Percentiles rank a stretch among this genome's conserved stretches.
Evolutionary conservation across 2,329 filamentous ascomycete species (phyloP).

Genomic region (Blastomyces gilchristii): DNA sequence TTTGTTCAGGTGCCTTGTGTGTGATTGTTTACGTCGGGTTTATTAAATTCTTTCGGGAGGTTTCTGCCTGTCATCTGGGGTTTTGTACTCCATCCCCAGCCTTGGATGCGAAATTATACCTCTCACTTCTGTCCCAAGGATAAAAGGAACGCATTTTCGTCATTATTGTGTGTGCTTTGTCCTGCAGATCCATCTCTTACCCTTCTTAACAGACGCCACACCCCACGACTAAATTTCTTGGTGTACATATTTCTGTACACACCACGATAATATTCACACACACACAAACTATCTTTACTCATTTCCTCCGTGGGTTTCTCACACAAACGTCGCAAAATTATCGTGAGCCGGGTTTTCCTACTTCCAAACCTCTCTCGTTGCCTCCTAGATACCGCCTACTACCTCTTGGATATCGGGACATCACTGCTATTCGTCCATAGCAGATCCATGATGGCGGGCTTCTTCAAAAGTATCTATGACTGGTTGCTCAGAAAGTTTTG

Average conservation of each 20-base stretch:
- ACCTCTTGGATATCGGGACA: background rate
- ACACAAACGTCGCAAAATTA: constrained; percentile 2
- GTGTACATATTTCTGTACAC: constrained; percentile 6
- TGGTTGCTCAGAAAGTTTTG: constrained; percentile 97
- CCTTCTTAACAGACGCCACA: constrained; percentile 4
- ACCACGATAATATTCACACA: constrained; percentile 5
- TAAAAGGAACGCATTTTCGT: constrained; percentile 7
- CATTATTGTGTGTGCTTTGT: constrained; percentile 10
- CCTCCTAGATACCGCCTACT: background rate
- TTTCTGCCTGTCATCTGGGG: constrained; percentile 3
- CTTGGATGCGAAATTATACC: constrained; percentile 1
- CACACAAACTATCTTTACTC: constrained; percentile 2
- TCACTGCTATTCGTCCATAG: background rate
- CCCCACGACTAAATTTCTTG: constrained; percentile 5
- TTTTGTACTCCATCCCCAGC: background rate
- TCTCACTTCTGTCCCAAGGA: background rate
- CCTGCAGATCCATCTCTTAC: constrained; percentile 7
- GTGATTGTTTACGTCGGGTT: background rate
- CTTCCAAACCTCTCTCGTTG: constrained; percentile 3
- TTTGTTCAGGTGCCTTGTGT: background rate
- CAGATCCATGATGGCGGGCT: constrained; percentile 60
- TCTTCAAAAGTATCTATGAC: constrained; percentile 94
- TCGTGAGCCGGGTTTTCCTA: background rate
- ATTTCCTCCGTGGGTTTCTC: background rate
- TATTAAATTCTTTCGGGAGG: background rate